Evolutionary conservation across 305 asterid species (phyloP).

Genomic region (Galium porrigens): DNA sequence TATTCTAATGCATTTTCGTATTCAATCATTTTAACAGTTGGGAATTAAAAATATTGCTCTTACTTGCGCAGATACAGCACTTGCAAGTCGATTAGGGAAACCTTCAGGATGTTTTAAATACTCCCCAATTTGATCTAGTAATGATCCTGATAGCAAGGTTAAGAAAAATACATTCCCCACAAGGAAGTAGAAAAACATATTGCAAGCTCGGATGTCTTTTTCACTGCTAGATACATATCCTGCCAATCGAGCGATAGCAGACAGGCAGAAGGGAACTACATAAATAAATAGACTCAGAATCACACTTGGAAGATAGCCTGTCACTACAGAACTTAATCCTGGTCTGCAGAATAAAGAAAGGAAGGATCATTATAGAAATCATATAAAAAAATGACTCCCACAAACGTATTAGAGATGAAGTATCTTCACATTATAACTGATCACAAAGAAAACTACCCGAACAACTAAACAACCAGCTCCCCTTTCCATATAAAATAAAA

Average conservation of each 20-base stretch:
- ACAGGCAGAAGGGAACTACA: slow-evolving; percentile 62
- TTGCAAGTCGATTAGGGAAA: slow-evolving; percentile 72
- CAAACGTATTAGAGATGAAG: not conserved
- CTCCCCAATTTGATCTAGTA: slow-evolving; percentile 73
- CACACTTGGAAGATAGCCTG: slow-evolving; percentile 80
- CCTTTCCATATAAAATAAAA: not conserved
- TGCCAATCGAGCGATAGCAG: slow-evolving; percentile 48
- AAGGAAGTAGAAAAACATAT: slow-evolving; percentile 77
- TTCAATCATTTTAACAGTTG: not conserved
- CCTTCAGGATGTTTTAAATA: slow-evolving; percentile 64
- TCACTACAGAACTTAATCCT: slow-evolving; percentile 61
- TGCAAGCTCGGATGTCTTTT: slow-evolving; percentile 74
- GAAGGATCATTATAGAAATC: not conserved
- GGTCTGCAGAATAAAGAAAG: slow-evolving; percentile 37
- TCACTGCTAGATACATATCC: slow-evolving; percentile 68
- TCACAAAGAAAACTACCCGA: not conserved
- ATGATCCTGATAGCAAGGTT: slow-evolving; percentile 73
- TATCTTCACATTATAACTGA: not conserved
- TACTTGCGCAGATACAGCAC: slow-evolving; percentile 83
- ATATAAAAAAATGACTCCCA: not conserved
- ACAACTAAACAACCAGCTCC: not conserved
- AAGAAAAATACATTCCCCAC: slow-evolving; percentile 82
- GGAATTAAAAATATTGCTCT: slow-evolving; percentile 6
- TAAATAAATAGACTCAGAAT: slow-evolving; percentile 63
- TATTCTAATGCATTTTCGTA: not conserved